phyloP scores from a whole-genome alignment of 75 land plant species.

The Selaginella tamariscina region DNA sequence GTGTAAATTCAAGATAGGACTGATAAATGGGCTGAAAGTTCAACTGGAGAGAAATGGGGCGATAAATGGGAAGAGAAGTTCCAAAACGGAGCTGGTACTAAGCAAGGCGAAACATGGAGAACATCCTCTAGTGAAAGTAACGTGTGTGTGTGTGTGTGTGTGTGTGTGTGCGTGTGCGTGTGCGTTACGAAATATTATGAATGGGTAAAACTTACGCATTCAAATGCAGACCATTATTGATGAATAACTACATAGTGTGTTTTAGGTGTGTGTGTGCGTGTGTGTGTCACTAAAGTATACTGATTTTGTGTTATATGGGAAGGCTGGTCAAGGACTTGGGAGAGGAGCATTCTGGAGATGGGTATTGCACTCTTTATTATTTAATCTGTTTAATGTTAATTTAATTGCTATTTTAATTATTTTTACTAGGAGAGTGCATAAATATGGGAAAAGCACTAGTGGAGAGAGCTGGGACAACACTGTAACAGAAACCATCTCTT shows the following conservation, averaged over 20 bases:
- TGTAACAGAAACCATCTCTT: conserved; percentile 80
- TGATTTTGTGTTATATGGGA: background rate
- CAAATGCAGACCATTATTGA: too few relatives aligned
- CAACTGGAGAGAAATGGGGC: conserved; percentile 85
- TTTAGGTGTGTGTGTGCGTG: too few relatives aligned
- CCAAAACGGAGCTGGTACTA: conserved; percentile 71
- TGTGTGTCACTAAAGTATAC: background rate
- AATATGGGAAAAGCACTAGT: conserved; percentile 94
- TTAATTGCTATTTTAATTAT: conserved; percentile 1
- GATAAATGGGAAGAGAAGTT: conserved; percentile 98
- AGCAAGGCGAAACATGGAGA: conserved; percentile 96
- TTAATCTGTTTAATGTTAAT: background rate
- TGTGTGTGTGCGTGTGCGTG: too few relatives aligned
- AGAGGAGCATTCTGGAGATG: conserved; percentile 93
- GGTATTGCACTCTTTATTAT: too few relatives aligned
- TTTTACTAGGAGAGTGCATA: conserved; percentile 71
- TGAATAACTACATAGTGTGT: too few relatives aligned
- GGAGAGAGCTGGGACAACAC: conserved; percentile 93
- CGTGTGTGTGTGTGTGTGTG: background rate
- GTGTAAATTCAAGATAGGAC: conserved; percentile 45
- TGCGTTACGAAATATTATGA: too few relatives aligned
- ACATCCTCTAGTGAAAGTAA: conserved; percentile 54
- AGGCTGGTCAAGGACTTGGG: conserved; percentile 99
- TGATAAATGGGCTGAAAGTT: conserved; percentile 96
- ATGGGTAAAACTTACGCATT: too few relatives aligned